Conservation (phyloP, 1,139 yeast genomes). For the Taphrina deformans region DNA sequence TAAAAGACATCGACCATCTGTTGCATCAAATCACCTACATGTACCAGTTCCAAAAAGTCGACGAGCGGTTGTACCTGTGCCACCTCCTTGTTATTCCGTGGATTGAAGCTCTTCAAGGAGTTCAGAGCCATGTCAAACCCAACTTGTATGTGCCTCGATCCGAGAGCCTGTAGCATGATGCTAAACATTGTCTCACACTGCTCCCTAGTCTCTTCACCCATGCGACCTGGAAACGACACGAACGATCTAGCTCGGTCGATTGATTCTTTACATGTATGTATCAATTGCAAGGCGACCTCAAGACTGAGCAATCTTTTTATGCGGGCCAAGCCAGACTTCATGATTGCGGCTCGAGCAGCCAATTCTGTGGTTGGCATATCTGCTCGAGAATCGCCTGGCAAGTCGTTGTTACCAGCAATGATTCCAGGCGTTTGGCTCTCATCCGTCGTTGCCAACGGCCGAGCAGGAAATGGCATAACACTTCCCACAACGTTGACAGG, state of each 20-base stretch:
- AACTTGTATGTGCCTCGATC: constrained; percentile 67
- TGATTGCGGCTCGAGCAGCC: constrained; percentile 52
- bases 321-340: constrained; percentile 48
- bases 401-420: constrained; percentile 35
- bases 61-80: constrained; percentile 71
- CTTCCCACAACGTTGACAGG: constrained; percentile 43
- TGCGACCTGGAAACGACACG: constrained; percentile 44
- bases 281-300: constrained; percentile 49
- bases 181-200: constrained; percentile 63
- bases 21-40: constrained; percentile 86
- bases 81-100: constrained; percentile 49
- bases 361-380: constrained; percentile 49
- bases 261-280: constrained; percentile 47
- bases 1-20: constrained; percentile 92
- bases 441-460: constrained; percentile 8
- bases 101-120: constrained; percentile 69
- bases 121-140: constrained; percentile 82
- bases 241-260: constrained; percentile 44
- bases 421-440: constrained; percentile 8
- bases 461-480: constrained; percentile 39
- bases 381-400: not conserved
- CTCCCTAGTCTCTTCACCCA: constrained; percentile 44
- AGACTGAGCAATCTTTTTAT: constrained; percentile 50
- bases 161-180: constrained; percentile 63
- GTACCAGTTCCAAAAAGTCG: constrained; percentile 83